Base-by-base conservation (phyloP, 306 rosid species). In the Geum urbanum region DNA sequence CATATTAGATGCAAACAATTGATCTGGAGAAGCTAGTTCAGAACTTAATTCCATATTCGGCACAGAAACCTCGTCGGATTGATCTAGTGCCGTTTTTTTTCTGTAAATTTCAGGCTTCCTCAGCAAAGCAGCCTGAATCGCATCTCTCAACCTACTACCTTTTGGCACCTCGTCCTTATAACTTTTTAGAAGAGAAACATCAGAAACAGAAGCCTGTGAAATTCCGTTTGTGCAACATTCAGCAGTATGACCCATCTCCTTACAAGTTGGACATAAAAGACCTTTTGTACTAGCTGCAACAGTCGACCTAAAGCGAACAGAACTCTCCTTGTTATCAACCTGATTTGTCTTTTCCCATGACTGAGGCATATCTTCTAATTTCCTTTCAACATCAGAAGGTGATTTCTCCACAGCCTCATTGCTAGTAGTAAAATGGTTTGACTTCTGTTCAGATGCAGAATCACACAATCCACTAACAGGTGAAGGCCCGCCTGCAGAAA, bases 51-150 rank as follows among this genome's bases (percentile, higher is more conserved):
- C 90, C 51, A 79, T 52, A 79, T 77, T 79, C 41, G 79, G 69
- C n/a, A 71, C 69, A 22, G 86, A 70, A 68, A 78, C 64, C 67
- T 84, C 88, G 16, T 82, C 89, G 73, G 80, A 71, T 77, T 79
- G 86, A 69, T 83, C 84, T 57, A 53, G 66, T 57, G 67, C 73
- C 78, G 79, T 82, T 81, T 86, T 88, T 81, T 75, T 92, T 81
- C 82, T 92, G 79, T 75, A 80, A 53, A 90, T 79, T 80, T 82
- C 91, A 74, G 97, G 97, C 79, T 87, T 90, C 78, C 84, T 84
- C 74, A 72, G 96, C 81, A 84, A 67, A 74, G 96, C 98, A 13
- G 87, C 91, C 20, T 86, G 85, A 66, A 92, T 84, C 71, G 96
- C 96, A 59, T 89, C 86, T 85, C 88, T 92, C 89, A 92, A 69